These are phyloP conservation scores for Aspergillus melleus DNA, from an alignment of 2,329 filamentous ascomycete genomes.

Conservation along the genomic window DNA sequence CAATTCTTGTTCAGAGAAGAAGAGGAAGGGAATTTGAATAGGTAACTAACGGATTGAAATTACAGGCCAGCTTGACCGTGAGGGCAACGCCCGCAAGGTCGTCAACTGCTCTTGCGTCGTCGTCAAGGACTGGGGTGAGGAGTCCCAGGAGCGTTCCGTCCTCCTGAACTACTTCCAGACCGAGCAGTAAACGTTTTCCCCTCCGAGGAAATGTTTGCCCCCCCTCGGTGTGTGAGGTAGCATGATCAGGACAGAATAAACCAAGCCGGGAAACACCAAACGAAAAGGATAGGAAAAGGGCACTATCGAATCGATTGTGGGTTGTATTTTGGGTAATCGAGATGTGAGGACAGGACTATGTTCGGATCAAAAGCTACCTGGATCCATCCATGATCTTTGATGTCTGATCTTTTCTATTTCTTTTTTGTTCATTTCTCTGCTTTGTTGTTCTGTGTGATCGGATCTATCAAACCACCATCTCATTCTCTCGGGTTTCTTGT, in stretches of 20 bases:
- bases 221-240: neutral
- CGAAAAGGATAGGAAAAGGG: too few species aligned
- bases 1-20: too few species aligned
- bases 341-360: neutral
- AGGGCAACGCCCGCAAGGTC: constrained; percentile 99
- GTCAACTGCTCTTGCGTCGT: constrained; percentile 99
- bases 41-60: too few species aligned
- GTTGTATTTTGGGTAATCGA: neutral
- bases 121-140: constrained; percentile 99
- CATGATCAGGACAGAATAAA: neutral
- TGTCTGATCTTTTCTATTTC: neutral
- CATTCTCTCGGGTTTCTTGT: neutral
- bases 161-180: constrained; percentile 99
- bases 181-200: constrained; percentile 46
- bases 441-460: neutral
- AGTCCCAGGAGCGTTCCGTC: constrained; percentile 97
- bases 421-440: neutral
- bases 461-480: neutral
- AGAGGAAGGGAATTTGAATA: too few species aligned
- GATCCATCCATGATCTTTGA: neutral
- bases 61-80: constrained; percentile 95
- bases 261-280: too few species aligned
- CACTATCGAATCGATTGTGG: neutral
- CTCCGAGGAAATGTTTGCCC: neutral
- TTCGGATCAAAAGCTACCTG: neutral